Conservation (phyloP, 345 rosid genomes). For the Excoecaria agallocha region DNA sequence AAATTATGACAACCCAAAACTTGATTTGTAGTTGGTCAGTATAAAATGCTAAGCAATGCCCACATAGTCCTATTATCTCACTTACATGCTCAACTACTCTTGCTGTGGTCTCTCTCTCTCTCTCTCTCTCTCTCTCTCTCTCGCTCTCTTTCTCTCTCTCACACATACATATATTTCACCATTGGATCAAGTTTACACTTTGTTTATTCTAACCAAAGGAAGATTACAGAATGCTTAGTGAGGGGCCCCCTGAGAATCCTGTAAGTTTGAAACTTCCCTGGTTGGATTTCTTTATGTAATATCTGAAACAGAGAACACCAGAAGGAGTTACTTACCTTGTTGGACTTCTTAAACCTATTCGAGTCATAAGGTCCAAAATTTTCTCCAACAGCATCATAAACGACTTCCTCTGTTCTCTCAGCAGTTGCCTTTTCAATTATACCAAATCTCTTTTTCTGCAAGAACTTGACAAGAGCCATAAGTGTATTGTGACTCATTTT, state of each 20-base stretch:
- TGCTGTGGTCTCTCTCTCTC: neutral
- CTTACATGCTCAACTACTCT: neutral
- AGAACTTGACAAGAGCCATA: slow-evolving; percentile 92
- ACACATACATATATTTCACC: neutral
- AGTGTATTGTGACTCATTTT: slow-evolving; percentile 96
- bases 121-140: too few species aligned
- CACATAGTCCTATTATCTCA: neutral
- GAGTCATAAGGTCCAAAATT: slow-evolving; percentile 54
- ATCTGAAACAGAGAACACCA: neutral
- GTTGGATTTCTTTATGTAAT: neutral
- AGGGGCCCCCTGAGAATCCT: neutral
- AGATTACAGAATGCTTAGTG: neutral
- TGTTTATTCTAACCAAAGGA: neutral
- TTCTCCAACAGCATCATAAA: slow-evolving; percentile 87
- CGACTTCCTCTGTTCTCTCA: slow-evolving; percentile 94
- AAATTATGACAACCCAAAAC: neutral
- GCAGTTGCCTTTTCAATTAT: slow-evolving; percentile 87
- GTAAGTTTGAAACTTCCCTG: neutral
- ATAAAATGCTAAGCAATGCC: neutral
- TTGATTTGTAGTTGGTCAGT: neutral
- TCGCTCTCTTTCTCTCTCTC: too few species aligned
- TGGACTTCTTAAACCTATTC: slow-evolving; percentile 65
- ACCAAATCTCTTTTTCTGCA: slow-evolving; percentile 78
- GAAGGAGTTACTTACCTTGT: slow-evolving; percentile 48
- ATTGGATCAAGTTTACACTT: neutral